Evolutionary conservation across 495 filamentous ascomycete species (phyloP).

Genomic region (Podospora appendiculata): DNA sequence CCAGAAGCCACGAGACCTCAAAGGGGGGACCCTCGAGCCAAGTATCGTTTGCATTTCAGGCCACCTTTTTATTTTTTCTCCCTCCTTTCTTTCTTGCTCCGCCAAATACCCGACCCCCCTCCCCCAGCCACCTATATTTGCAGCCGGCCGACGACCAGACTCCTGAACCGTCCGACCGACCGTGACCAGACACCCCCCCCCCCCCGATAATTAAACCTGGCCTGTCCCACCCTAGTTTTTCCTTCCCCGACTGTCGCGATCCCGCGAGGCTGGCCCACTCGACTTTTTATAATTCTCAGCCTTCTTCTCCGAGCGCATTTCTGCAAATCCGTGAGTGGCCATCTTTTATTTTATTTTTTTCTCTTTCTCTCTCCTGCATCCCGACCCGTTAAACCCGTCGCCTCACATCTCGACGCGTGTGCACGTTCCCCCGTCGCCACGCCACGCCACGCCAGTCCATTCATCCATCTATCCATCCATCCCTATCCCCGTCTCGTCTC

Average conservation of each 20-base stretch:
- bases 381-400: background rate
- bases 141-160: background rate
- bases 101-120: background rate
- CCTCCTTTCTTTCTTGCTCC: constrained; percentile 1
- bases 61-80: constrained; percentile 1
- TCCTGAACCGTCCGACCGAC: too few species aligned
- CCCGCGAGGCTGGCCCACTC: constrained; percentile 19
- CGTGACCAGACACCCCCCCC: background rate
- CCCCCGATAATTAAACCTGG: background rate
- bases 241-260: constrained; percentile 13
- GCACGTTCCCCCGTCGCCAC: constrained; percentile 24
- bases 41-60: background rate
- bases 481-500: too few species aligned
- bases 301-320: constrained; percentile 13
- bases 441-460: too few species aligned
- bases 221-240: constrained; percentile 15
- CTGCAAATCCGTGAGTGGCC: constrained; percentile 25
- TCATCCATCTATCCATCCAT: too few species aligned
- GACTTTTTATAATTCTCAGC: constrained; percentile 20
- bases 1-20: background rate
- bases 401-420: constrained; percentile 17
- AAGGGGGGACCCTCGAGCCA: background rate
- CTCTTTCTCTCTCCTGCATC: constrained; percentile 12
- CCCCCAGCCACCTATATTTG: constrained; percentile 3
- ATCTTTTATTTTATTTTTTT: constrained; percentile 12